Conservation (phyloP, 2,329 filamentous ascomycete species). For the Leptographium procerum region DNA sequence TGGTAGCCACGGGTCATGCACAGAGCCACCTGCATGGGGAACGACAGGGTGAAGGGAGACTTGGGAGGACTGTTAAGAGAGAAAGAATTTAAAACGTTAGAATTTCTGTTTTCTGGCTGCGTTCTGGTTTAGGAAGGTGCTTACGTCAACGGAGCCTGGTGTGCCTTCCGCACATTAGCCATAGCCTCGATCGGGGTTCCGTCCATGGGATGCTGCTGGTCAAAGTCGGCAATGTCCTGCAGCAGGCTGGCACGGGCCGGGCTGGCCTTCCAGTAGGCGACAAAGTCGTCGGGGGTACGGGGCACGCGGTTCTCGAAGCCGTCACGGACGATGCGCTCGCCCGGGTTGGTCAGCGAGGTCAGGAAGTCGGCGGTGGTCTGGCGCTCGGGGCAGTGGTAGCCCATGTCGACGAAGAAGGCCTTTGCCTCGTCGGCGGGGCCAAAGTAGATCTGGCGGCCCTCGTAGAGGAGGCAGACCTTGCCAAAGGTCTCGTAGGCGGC, state of each 20-base stretch:
- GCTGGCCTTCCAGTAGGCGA: conserved; percentile 44
- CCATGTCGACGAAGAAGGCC: conserved; percentile 55
- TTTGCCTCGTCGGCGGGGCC: conserved; percentile 49
- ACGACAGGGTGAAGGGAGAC: conserved; percentile 77
- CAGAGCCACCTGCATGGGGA: conserved; percentile 60
- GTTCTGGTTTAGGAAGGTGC: conserved; percentile 24
- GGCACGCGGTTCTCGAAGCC: conserved; percentile 48
- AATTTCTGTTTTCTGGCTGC: too few relatives aligned
- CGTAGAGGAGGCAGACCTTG: conserved; percentile 65
- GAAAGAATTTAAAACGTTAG: conserved; percentile 51
- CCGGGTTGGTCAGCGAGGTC: conserved; percentile 63
- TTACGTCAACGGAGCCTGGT: conserved; percentile 53
- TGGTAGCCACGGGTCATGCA: conserved; percentile 73
- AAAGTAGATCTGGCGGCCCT: conserved; percentile 55
- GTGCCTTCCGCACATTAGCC: conserved; percentile 37
- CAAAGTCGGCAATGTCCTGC: conserved; percentile 42
- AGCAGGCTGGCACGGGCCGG: conserved; percentile 36
- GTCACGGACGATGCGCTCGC: conserved; percentile 54
- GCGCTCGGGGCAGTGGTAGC: conserved; percentile 46
- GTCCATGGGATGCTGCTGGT: conserved; percentile 38
- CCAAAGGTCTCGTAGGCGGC: conserved; percentile 54
- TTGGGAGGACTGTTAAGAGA: conserved; percentile 69
- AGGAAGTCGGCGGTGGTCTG: conserved; percentile 70
- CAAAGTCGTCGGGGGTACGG: conserved; percentile 50
- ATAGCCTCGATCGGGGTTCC: conserved; percentile 42